These are phyloP conservation scores for Pseudoperonospora humuli DNA, from an alignment of 352 stramenopile species.

Conservation along the genomic window DNA sequence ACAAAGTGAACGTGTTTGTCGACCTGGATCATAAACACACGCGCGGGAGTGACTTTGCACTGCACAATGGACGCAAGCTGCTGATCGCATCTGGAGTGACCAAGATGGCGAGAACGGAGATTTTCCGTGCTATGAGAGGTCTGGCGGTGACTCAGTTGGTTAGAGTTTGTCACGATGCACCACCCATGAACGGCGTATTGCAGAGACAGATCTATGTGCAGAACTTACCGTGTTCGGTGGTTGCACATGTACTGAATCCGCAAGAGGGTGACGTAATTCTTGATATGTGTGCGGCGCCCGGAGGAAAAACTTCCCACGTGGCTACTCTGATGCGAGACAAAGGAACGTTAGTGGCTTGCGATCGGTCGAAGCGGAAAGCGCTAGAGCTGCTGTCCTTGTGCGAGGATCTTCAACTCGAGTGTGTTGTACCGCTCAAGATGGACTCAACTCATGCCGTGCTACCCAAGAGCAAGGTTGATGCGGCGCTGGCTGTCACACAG, in stretches of 20 bases:
- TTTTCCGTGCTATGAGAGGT: slow-evolving; percentile 61
- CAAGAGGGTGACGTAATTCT: slow-evolving; percentile 82
- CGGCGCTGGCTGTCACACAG: background rate
- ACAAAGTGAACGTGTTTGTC: slow-evolving; percentile 82
- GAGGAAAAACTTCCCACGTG: slow-evolving; percentile 91
- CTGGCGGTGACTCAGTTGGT: slow-evolving; percentile 56
- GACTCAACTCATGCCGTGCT: slow-evolving; percentile 87
- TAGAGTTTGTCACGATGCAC: slow-evolving; percentile 75
- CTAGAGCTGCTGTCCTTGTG: slow-evolving; percentile 77
- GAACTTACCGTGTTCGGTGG: slow-evolving; percentile 89
- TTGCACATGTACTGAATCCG: slow-evolving; percentile 85
- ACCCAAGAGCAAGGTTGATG: slow-evolving; percentile 29
- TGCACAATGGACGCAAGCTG: slow-evolving; percentile 76
- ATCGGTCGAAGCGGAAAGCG: slow-evolving; percentile 88
- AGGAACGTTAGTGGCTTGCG: slow-evolving; percentile 79
- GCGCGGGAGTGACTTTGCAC: slow-evolving; percentile 50
- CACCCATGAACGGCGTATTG: slow-evolving; percentile 85
- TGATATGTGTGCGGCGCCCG: slow-evolving; percentile 92
- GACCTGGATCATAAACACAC: slow-evolving; percentile 78
- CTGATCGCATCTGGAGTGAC: slow-evolving; percentile 66
- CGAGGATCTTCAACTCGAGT: slow-evolving; percentile 45
- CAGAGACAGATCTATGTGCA: slow-evolving; percentile 85
- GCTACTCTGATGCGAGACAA: slow-evolving; percentile 88
- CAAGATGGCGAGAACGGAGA: slow-evolving; percentile 68
- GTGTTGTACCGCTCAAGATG: slow-evolving; percentile 52